Base-by-base conservation (phyloP, 306 rosid species). In the Quercus robur region DNA sequence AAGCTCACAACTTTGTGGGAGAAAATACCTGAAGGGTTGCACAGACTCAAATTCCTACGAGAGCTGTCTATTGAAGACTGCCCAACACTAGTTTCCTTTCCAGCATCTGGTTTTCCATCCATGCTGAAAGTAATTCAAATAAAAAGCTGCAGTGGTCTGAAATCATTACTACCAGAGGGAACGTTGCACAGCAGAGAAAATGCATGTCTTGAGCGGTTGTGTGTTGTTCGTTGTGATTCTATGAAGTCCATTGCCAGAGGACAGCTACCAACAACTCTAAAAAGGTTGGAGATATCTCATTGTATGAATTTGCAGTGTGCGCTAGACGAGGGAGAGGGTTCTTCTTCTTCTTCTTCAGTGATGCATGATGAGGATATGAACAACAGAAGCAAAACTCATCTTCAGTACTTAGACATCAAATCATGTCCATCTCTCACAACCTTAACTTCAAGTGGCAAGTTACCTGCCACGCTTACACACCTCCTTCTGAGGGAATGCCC, bases 401-500 rank as follows among this genome's bases (percentile, higher is more conserved):
- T 78, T 5, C 55, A 74, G 73, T 7, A 58, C 33, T 2, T 78
- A 57, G n/a, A 26, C 6, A 55, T 77, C 25, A 4, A 8, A 8
- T 6, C 49, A 10, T 81, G 81, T 63, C 85, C 71, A 62, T 77
- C 81, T 38, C 78, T 82, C 26, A 52, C 25, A 1, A 55, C 30
- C 55, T 52, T 82, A 26, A 71, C 74, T 63, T 7, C 35, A 46
- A 77, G 59, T 15, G 64, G 58, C 11, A 54, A 74, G 18, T 77
- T 82, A 63, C 75, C 78, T 19, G 57, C 15, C 33, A 26, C 70
- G 5, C 77, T 77, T 75, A 78, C 79, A 31, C 54, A 12, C 19
- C 51, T 83, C 62, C 73, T 9, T 69, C 58, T 78, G n/a, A 57
- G 76, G 81, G 73, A 78, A 3, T 78, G 76, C 62, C n/a, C 71